Percentiles rank a stretch among this genome's conserved stretches.
Evolutionary conservation across 768 basidiomycete species (phyloP).

Genomic region (Galerina sulciceps): DNA sequence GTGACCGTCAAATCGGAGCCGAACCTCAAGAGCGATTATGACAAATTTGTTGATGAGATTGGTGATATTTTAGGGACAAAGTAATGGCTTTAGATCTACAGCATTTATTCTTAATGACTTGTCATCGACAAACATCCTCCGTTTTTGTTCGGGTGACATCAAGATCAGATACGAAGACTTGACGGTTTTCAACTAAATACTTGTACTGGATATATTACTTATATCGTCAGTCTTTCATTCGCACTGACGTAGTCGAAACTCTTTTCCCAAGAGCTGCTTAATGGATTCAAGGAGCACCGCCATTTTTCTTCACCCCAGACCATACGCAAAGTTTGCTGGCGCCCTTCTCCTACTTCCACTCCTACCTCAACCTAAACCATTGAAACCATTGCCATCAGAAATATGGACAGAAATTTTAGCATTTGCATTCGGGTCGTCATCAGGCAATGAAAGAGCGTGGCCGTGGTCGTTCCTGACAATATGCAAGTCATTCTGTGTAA

Average conservation of each 20-base stretch:
- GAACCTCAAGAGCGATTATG: constrained; percentile 70
- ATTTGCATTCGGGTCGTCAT: constrained; percentile 33
- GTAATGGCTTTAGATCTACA: background rate
- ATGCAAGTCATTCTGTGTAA: constrained; percentile 52
- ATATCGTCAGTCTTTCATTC: too few species aligned
- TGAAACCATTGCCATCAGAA: constrained; percentile 67
- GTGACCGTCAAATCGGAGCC: constrained; percentile 24
- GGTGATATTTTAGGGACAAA: constrained; percentile 60
- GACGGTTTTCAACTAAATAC: too few species aligned
- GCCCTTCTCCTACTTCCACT: constrained; percentile 70
- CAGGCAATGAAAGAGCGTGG: constrained; percentile 19
- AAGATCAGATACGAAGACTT: too few species aligned
- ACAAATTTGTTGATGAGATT: constrained; percentile 79
- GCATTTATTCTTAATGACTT: too few species aligned
- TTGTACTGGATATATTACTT: too few species aligned
- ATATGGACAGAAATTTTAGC: constrained; percentile 70
- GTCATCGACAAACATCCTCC: too few species aligned
- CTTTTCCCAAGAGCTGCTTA: background rate
- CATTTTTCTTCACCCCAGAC: constrained; percentile 69
- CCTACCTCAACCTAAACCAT: constrained; percentile 55
- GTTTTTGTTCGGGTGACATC: too few species aligned
- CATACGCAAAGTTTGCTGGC: constrained; percentile 62
- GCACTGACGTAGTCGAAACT: too few species aligned
- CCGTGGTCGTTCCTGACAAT: constrained; percentile 42
- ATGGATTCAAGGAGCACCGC: constrained; percentile 37